These are phyloP conservation scores for Dioscorea alata DNA, from an alignment of 106 monocot genomes.

Conservation along the genomic window DNA sequence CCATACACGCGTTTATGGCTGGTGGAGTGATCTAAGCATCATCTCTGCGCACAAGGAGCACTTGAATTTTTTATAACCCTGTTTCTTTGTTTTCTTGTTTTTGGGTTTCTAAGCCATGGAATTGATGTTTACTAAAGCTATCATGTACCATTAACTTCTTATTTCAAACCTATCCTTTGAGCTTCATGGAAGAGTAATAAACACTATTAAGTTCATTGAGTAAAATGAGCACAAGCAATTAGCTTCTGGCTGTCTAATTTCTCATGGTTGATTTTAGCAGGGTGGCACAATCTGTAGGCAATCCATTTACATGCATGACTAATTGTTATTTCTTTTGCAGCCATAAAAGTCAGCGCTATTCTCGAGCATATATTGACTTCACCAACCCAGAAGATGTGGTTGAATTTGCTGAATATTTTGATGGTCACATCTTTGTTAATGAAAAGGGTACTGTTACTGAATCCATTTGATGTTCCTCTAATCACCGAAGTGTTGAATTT, in stretches of 20 bases:
- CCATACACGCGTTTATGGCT: too few relatives aligned
- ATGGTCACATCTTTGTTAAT: slow-evolving; percentile 86
- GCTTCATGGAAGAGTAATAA: not conserved
- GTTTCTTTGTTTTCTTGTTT: not conserved
- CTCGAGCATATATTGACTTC: slow-evolving; percentile 77
- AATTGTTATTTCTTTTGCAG: slow-evolving; percentile 25
- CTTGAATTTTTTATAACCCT: not conserved
- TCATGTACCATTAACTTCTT: too few relatives aligned
- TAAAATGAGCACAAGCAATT: not conserved
- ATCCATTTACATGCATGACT: not conserved
- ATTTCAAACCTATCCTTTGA: not conserved
- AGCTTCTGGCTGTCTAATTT: not conserved
- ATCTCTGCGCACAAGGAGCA: too few relatives aligned
- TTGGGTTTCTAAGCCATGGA: not conserved
- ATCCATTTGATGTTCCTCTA: too few relatives aligned
- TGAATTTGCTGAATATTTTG: slow-evolving; percentile 90
- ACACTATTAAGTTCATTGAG: not conserved
- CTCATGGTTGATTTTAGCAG: not conserved
- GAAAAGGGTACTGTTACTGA: slow-evolving; percentile 57
- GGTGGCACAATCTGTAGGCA: not conserved
- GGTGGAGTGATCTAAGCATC: too few relatives aligned
- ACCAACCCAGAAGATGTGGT: slow-evolving; percentile 59
- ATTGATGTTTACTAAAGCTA: too few relatives aligned
- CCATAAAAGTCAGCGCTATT: slow-evolving; percentile 57
- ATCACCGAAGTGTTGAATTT: too few relatives aligned